Conservation (phyloP, 768 basidiomycete species). For the Mycena capillaripes region DNA sequence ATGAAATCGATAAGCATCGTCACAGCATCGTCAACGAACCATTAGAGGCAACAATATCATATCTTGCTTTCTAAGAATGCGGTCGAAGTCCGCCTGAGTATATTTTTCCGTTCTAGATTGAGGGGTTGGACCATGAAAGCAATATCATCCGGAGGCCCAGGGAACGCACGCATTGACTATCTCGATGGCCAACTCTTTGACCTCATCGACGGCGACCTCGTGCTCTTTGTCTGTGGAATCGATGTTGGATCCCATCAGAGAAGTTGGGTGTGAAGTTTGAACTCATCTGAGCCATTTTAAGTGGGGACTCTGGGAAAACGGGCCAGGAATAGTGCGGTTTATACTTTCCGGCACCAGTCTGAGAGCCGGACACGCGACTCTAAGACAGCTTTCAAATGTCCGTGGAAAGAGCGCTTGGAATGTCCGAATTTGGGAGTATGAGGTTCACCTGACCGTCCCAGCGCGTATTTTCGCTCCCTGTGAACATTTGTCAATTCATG, state of each 20-base stretch:
- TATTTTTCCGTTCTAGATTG: background rate
- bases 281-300: background rate
- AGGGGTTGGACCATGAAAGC: background rate
- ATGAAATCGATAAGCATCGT: background rate
- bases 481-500: too few relatives aligned
- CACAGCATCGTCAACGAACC: background rate
- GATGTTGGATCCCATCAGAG: background rate
- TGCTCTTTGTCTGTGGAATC: background rate
- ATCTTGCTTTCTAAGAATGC: slow-evolving; percentile 6
- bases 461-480: too few relatives aligned
- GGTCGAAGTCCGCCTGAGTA: background rate
- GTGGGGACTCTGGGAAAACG: too few relatives aligned
- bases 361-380: too few relatives aligned
- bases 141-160: background rate
- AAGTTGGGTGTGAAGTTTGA: background rate
- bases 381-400: too few relatives aligned
- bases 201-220: background rate
- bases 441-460: too few relatives aligned
- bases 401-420: too few relatives aligned
- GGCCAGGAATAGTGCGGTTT: too few relatives aligned
- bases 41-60: slow-evolving; percentile 6
- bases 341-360: too few relatives aligned
- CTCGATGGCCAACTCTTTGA: background rate
- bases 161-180: slow-evolving; percentile 2
- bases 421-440: too few relatives aligned